Base-by-base conservation (phyloP, 2,329 filamentous ascomycete genomes). In the Rhinocladiella mackenziei region DNA sequence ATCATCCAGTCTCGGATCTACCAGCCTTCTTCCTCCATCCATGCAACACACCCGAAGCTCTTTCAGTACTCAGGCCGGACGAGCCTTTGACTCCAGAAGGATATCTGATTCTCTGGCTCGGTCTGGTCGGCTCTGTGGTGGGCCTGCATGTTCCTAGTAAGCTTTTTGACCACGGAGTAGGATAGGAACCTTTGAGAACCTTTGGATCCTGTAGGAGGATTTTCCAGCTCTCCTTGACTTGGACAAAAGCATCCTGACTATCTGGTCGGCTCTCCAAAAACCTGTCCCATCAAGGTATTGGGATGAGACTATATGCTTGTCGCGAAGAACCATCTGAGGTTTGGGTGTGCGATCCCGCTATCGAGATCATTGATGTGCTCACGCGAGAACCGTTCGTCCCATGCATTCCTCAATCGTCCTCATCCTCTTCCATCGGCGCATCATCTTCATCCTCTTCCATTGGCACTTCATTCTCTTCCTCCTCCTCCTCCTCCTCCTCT, bases 11-110 rank as follows among this genome's bases (percentile, higher is more conserved):
- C 47, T 86, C 81, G 45, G 84, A 84, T 40, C 66, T 82, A 46
- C 87, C 89, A 29, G 78, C 81, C 37, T 96, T 91, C 66, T 96
- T 95, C 66, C 76, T 97, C 57, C 92, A 98, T 68, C 91, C 92
- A 17, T 97, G 92, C 67, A 80, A 86, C 62, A 86, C 92, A 6
- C 85, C 84, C 43, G 84, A 91, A 54, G 85, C 86, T 39, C 85
- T 97, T 76, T 72, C 73, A 56, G 72, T 70, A 39, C 81, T 88
- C 58, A 68, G 76, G 56, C 59, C 64, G 10, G 57, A 58, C 37
- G 56, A 56, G 44, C 51, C 58, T n/a, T 53, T 71, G 32, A 65
- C 57, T 13, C 64, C 71, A 4, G 63, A 81, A 58, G 74, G 82
- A 57, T 97, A 97, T 70, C 73, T 97, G 60, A 77, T 88, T 67